Evolutionary conservation across 2,329 filamentous ascomycete genomes (phyloP).

Genomic region (Sarocladium brachiariae): DNA sequence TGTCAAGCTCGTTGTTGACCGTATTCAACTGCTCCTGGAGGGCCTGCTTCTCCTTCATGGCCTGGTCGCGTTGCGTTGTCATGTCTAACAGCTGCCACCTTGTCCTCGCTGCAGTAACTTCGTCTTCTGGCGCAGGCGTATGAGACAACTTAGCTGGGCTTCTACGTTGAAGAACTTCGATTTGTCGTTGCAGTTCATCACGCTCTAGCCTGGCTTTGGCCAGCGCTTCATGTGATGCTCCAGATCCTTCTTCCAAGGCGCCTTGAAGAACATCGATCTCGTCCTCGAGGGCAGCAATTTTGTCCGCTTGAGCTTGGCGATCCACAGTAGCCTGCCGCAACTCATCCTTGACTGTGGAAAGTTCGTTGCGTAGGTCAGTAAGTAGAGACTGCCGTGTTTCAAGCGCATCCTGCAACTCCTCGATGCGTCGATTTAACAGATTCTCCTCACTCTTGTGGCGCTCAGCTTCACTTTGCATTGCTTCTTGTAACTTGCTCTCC

Average conservation of each 20-base stretch:
- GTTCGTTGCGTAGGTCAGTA: slow-evolving; percentile 58
- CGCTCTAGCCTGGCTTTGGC: slow-evolving; percentile 20
- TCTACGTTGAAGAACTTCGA: slow-evolving; percentile 25
- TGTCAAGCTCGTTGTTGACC: slow-evolving; percentile 53
- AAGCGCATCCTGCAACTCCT: slow-evolving; percentile 65
- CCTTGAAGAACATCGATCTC: slow-evolving; percentile 67
- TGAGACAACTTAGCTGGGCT: slow-evolving; percentile 19
- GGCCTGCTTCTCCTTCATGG: slow-evolving; percentile 53
- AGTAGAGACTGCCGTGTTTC: slow-evolving; percentile 58
- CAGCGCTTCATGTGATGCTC: slow-evolving; percentile 23
- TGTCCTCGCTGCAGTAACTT: slow-evolving; percentile 21
- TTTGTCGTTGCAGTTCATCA: slow-evolving; percentile 27
- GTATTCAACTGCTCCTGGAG: slow-evolving; percentile 57
- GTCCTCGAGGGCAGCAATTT: slow-evolving; percentile 62
- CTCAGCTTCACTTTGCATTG: slow-evolving; percentile 63
- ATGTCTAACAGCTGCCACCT: slow-evolving; percentile 52
- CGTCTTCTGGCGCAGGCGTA: not conserved
- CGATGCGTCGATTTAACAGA: slow-evolving; percentile 64
- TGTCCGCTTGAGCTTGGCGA: slow-evolving; percentile 55
- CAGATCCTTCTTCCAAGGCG: slow-evolving; percentile 32
- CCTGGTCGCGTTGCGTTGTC: slow-evolving; percentile 48
- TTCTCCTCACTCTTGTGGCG: slow-evolving; percentile 67
- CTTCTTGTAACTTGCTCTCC: slow-evolving; percentile 60
- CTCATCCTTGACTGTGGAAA: slow-evolving; percentile 61
- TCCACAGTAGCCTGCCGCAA: slow-evolving; percentile 61